Base-by-base conservation (phyloP, 1,284 basidiomycete genomes). In the Ustilago trichophora region DNA sequence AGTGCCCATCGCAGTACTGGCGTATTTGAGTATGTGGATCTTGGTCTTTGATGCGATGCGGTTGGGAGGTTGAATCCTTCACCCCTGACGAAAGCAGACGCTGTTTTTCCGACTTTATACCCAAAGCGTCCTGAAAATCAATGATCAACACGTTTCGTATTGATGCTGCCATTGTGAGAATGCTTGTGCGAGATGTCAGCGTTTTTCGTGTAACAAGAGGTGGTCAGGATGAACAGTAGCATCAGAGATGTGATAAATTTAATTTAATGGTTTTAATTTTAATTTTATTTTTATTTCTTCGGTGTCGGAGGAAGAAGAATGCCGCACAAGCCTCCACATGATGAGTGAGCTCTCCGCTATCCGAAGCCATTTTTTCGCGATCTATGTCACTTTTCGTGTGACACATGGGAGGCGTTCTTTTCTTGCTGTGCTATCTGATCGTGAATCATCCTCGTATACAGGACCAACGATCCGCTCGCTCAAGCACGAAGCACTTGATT, bases 1-100 rank as follows among this genome's bases (percentile, higher is more conserved):
- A 9, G 34, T 80, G 41, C 78, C 78, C 10, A 73, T 80, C 24
- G 76, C 66, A 0, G 57, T 68, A 29, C 53, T 80, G 16, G 68
- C 68, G 18, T 80, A 80, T 37, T 22, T 76, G 10, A 73, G 76
- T 16, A 68, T 80, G 57, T 77, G 76, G 76, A 66, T 70, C 11
- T 34, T 79, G 22, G 38, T 77, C 9, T 27, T 69, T 13, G 73
- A 69, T 47, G 51, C 59, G 22, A 69, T 69, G 66, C 46, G 60
- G 5, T 10, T 68, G 2, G 65, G 46, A 3, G 47, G 12, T 11
- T 47, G 22, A 41, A 29, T 29, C 8, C 13, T 29, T 7, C 27
- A 29, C 27, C 13, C 13, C 13, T n/a, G 11, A 1, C 10, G 9
- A 16, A 21, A 35, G 42, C 24, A 29, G 42, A 31, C 37, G 31